These are phyloP conservation scores for Candida chauliodis DNA, from an alignment of 805 yeast species.

Conservation along the genomic window DNA sequence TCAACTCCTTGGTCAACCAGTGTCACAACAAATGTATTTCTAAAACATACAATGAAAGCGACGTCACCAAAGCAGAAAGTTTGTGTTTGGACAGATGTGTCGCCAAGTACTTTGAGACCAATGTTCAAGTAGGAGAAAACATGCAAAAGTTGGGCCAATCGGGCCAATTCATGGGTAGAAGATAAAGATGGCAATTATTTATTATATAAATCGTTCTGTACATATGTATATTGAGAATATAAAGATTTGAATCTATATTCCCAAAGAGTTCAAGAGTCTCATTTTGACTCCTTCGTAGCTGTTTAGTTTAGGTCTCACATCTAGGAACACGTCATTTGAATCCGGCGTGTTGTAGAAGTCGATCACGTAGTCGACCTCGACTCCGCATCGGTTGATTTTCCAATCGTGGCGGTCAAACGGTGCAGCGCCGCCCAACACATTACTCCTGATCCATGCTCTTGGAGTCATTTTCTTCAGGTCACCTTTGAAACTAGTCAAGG, in stretches of 20 bases:
- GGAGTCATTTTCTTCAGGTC: constrained; percentile 85
- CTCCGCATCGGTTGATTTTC: constrained; percentile 84
- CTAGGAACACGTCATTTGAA: constrained; percentile 59
- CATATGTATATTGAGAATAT: neutral
- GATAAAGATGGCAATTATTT: constrained; percentile 12
- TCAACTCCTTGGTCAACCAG: constrained; percentile 84
- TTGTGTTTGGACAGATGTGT: constrained; percentile 95
- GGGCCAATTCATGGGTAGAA: constrained; percentile 46
- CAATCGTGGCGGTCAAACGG: constrained; percentile 98
- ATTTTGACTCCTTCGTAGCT: constrained; percentile 74
- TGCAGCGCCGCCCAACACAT: constrained; percentile 61
- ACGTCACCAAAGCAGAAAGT: constrained; percentile 73
- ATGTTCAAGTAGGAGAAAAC: constrained; percentile 87
- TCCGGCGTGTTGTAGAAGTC: constrained; percentile 71
- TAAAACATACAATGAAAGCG: constrained; percentile 64
- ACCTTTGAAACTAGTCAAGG: constrained; percentile 83
- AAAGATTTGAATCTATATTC: constrained; percentile 4
- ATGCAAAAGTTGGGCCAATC: constrained; percentile 47
- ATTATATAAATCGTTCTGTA: constrained; percentile 5
- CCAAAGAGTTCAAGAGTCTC: constrained; percentile 58
- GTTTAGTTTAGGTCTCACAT: constrained; percentile 89
- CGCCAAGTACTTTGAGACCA: constrained; percentile 89
- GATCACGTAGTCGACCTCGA: constrained; percentile 80
- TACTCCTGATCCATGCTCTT: constrained; percentile 66
- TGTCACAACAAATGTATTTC: constrained; percentile 85